phyloP scores from a whole-genome alignment of 2,329 filamentous ascomycete genomes.

The Macrophomina tecta region DNA sequence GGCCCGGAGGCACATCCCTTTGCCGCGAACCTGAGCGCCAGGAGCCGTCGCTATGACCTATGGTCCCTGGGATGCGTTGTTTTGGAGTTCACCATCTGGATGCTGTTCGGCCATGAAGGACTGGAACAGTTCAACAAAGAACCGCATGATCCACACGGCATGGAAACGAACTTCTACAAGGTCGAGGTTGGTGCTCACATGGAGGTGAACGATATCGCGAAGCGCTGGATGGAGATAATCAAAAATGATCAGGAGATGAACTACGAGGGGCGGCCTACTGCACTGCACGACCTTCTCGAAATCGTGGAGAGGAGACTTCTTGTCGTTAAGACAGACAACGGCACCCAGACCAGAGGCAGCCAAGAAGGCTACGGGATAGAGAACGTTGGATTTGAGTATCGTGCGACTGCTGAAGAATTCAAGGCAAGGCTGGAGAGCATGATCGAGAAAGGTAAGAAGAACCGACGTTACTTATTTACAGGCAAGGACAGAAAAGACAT shows the following conservation, averaged over 20 bases:
- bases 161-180: neutral
- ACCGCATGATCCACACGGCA: neutral
- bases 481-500: neutral
- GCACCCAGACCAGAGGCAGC: neutral
- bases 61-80: constrained; percentile 40
- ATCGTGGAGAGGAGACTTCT: neutral
- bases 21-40: neutral
- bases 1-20: neutral
- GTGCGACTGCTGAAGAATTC: neutral
- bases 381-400: neutral
- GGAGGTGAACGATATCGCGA: neutral
- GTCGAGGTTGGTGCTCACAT: neutral
- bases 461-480: neutral
- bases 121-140: constrained; percentile 22
- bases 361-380: neutral
- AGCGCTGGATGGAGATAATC: neutral
- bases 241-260: neutral
- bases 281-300: no score
- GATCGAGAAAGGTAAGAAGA: neutral
- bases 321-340: neutral
- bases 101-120: constrained; percentile 32
- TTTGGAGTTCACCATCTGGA: constrained; percentile 37
- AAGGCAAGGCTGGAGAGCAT: neutral
- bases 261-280: no score
- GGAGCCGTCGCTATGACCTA: constrained; percentile 35